Conservation (phyloP, 352 stramenopile genomes). For the Pythium coloratum region DNA sequence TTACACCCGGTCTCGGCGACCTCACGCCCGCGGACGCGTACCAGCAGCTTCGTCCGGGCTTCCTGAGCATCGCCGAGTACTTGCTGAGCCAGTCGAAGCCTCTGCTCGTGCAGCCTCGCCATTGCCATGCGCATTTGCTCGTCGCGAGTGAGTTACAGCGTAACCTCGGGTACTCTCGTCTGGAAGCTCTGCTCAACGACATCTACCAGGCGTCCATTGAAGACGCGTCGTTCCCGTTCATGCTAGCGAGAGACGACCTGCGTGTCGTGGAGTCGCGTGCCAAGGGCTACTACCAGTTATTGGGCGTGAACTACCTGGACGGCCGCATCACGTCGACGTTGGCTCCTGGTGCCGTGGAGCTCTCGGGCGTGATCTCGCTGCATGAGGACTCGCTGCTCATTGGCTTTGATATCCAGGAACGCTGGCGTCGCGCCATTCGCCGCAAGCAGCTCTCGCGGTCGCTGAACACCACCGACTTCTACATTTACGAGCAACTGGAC, state of each 20-base stretch:
- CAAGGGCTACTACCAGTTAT: slow-evolving; percentile 53
- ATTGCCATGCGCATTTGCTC: slow-evolving; percentile 46
- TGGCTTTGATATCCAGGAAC: slow-evolving; percentile 64
- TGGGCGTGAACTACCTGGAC: slow-evolving; percentile 68
- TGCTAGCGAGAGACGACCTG: slow-evolving; percentile 50
- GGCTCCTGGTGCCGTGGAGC: slow-evolving; percentile 51
- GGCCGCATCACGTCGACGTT: slow-evolving; percentile 46
- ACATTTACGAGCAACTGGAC: slow-evolving; percentile 47
- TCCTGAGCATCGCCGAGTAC: slow-evolving; percentile 44
- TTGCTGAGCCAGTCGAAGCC: slow-evolving; percentile 22
- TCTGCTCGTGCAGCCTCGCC: slow-evolving; percentile 42
- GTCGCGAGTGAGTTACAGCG: slow-evolving; percentile 37
- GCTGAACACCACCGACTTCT: slow-evolving; percentile 72
- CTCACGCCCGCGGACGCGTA: slow-evolving; percentile 38
- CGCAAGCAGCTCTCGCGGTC: slow-evolving; percentile 54
- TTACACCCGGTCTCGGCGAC: slow-evolving; percentile 28
- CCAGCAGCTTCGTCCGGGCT: slow-evolving; percentile 40
- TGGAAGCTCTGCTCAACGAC: slow-evolving; percentile 32
- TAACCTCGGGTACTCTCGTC: slow-evolving; percentile 18
- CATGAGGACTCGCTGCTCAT: slow-evolving; percentile 43
- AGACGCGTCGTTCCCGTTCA: slow-evolving; percentile 61
- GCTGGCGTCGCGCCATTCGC: slow-evolving; percentile 65
- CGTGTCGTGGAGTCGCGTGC: slow-evolving; percentile 36
- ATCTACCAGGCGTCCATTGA: slow-evolving; percentile 44
- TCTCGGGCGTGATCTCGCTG: slow-evolving; percentile 57